phyloP scores from a whole-genome alignment of 805 yeast species.

The Kurtzmaniella fragi region DNA sequence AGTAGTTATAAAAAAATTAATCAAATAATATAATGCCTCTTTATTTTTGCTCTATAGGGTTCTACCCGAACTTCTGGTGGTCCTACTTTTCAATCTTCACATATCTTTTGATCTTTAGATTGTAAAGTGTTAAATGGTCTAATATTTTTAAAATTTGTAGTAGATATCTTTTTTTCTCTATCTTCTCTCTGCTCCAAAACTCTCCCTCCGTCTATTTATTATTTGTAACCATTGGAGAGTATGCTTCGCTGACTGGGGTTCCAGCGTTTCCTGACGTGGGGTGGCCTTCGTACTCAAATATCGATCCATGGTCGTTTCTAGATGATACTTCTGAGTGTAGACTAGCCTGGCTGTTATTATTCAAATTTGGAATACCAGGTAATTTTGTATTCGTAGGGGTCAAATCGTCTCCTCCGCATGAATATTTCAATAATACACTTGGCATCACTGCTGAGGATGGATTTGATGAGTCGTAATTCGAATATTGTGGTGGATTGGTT shows the following conservation, averaged over 20 bases:
- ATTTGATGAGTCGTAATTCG: no score
- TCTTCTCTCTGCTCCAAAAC: background rate
- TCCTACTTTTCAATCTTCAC: no score
- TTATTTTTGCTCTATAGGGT: no score
- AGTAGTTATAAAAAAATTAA: no score
- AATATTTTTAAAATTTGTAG: no score
- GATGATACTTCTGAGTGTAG: constrained; percentile 17
- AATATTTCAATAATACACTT: constrained; percentile 1
- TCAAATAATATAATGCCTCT: no score
- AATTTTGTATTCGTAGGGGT: constrained; percentile 2
- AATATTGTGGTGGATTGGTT: no score
- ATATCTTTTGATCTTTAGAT: no score
- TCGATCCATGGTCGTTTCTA: constrained; percentile 12
- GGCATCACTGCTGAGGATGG: background rate
- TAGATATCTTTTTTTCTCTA: no score
- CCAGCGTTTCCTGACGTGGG: constrained; percentile 16
- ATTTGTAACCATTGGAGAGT: constrained; percentile 11
- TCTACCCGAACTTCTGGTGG: no score
- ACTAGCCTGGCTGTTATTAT: constrained; percentile 23
- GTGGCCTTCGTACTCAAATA: constrained; percentile 19
- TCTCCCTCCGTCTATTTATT: background rate
- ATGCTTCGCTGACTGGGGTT: constrained; percentile 32
- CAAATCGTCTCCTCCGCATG: background rate
- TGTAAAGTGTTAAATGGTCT: no score
- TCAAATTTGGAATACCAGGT: constrained; percentile 3